Evolutionary conservation across 345 rosid species (phyloP), one percentile per base, ranked within the genome.

Genomic region (Balakata baccata): DNA sequence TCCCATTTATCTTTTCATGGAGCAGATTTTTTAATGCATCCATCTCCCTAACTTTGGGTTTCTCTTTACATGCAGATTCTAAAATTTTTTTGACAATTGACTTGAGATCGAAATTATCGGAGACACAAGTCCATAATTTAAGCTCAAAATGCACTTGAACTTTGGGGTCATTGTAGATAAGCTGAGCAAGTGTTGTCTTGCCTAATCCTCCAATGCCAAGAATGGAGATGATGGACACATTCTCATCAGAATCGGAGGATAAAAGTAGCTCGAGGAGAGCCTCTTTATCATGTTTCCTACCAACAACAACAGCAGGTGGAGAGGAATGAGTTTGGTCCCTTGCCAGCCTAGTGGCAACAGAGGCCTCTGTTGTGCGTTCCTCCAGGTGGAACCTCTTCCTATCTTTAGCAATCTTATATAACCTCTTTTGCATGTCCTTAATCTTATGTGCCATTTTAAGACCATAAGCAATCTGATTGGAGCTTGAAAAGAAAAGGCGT

Each of bases 61-160:
- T 6, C 23, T 18, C 2, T 1, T 5, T 1, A 54, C 1, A 1
- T 52, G 23, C 59, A 54, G 59, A 54, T 54, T 54, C 23, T n/a
- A 54, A 54, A 2, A 56, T 7, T 56, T n/a, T 56, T n/a, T n/a
- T 6, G 7, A 56, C 60, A 2, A 56, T 22, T 6, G 20, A 56
- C 25, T 20, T 3, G 3, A 56, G 11, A 4, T 56, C 60, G 8
- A 56, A 56, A 0, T 56, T 11, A 56, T 56, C 29, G 20, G 60
- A 56, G 11, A 56, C 60, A 56, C 25, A 56, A 22, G 9, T 34
- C 60, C 60, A 56, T 11, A 77, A 47, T 4, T 25, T 74, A 23
- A 71, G 6, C 49, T 62, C 81, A 41, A 81, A 81, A 34, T 66
- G 74, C 14, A 1, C 39, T 18, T 53, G 16, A 18, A 72, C 62